Conservation (phyloP, 306 rosid species). For the Cucurbita argyrosperma region DNA sequence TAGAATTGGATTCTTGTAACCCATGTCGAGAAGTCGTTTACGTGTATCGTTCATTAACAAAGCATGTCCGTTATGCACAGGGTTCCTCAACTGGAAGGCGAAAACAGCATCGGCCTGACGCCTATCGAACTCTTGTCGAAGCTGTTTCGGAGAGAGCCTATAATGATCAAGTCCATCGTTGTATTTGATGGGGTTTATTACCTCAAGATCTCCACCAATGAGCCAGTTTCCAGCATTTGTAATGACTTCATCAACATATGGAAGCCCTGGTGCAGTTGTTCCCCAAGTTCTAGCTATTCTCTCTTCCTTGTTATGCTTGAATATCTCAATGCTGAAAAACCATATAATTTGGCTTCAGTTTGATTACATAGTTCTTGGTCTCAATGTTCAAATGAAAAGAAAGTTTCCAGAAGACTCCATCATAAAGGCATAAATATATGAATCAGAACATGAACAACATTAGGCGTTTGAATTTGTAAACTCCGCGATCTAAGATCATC, state of each 20-base stretch:
- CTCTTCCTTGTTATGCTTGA: conserved; percentile 94
- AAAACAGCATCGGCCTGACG: conserved; percentile 92
- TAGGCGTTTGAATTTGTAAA: not conserved
- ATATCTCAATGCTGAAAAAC: conserved; percentile 56
- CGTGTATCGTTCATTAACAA: conserved; percentile 93
- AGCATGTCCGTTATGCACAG: conserved; percentile 96
- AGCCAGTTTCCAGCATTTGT: conserved; percentile 86
- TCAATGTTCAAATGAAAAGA: not conserved
- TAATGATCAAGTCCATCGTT: conserved; percentile 86
- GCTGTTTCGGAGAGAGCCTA: conserved; percentile 81
- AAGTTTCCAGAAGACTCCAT: not conserved
- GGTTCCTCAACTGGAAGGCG: conserved; percentile 90
- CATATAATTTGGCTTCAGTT: not conserved
- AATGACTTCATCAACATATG: conserved; percentile 74
- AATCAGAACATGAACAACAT: not conserved
- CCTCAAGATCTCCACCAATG: conserved; percentile 88
- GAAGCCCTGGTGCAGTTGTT: conserved; percentile 77
- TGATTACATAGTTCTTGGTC: not conserved
- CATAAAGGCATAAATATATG: not conserved
- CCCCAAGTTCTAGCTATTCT: conserved; percentile 98
- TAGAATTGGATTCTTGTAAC: conserved; percentile 77
- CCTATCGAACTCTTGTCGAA: conserved; percentile 69
- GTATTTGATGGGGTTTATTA: conserved; percentile 57
- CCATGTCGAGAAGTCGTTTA: conserved; percentile 67
- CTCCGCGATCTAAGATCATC: not conserved